Base-by-base conservation (phyloP, 768 basidiomycete species). In the Pseudohyphozyma bogoriensis region DNA sequence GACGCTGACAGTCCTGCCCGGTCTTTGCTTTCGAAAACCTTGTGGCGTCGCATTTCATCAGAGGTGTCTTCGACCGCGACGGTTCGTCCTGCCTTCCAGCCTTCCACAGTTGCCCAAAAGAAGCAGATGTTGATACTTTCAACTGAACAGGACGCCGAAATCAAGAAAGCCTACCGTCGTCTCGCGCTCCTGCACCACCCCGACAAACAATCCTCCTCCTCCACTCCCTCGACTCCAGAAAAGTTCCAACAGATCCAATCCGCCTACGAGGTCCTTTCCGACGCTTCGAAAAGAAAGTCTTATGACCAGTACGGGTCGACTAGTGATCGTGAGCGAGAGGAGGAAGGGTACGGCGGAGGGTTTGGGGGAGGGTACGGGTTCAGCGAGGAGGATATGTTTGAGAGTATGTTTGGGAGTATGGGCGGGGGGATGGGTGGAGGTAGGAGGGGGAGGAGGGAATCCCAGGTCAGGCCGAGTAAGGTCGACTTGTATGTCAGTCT, bases 91-190 rank as follows among this genome's bases (percentile, higher is more conserved):
- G 15, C 9, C 37, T 1, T 47, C 55, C 13, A n/a, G 9, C 35
- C 44, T n/a, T n/a, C n/a, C n/a, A n/a, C n/a, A n/a, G n/a, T n/a
- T n/a, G n/a, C n/a, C n/a, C n/a, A n/a, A n/a, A n/a, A n/a, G n/a
- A n/a, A n/a, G n/a, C 42, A 7, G 24, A 33, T 15, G 55, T 35
- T 4, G 26, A 40, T 0, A 55, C 36, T 45, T 47, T 52, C 28
- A 36, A 45, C 24, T n/a, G 26, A n/a, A 49, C 58, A 22, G 51
- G 39, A 65, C 85, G 87, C 79, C 66, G 89, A 96, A 64, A 89
- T 96, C 69, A 92, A 91, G 76, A 88, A 87, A 71, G 91, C 91
- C 20, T 96, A 96, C 72, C 85, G 86, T 72, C 86, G 82, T 77
- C 69, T 90, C 86, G 89, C 89, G 35, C 89, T 85, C 71, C 82